Evolutionary conservation across 177 flowering plant species (phyloP).

Genomic region (Telopea speciosissima): DNA sequence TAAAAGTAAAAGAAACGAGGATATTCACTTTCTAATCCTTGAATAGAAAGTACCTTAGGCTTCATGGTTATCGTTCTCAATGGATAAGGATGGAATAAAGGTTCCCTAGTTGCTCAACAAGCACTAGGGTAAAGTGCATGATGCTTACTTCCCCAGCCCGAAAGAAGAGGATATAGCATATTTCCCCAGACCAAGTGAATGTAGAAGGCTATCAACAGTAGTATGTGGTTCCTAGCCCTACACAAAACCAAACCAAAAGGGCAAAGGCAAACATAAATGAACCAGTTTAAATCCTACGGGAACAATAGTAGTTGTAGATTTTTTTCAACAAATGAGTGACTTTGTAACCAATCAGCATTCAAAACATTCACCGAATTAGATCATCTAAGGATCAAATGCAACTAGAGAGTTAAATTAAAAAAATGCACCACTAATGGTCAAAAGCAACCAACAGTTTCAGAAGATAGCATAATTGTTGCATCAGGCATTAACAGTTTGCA

Average conservation of each 20-base stretch:
- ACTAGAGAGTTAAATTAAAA: too few relatives aligned
- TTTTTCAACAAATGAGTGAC: background rate
- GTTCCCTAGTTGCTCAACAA: too few relatives aligned
- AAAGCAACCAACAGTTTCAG: background rate
- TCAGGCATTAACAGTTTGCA: background rate
- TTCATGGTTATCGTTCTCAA: too few relatives aligned
- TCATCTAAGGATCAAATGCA: background rate
- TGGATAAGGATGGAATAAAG: too few relatives aligned
- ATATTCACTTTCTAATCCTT: too few relatives aligned
- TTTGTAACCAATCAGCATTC: background rate
- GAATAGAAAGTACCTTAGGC: too few relatives aligned
- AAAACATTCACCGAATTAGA: background rate
- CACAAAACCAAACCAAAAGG: constrained; percentile 5
- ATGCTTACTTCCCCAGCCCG: constrained; percentile 79
- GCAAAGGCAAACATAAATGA: constrained; percentile 1
- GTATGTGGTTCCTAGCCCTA: constrained; percentile 58
- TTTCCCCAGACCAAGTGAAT: constrained; percentile 65
- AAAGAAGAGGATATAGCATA: constrained; percentile 58
- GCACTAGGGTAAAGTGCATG: background rate
- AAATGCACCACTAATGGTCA: background rate
- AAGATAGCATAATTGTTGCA: background rate
- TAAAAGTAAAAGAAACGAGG: too few relatives aligned
- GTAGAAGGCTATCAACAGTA: constrained; percentile 59
- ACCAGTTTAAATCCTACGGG: background rate
- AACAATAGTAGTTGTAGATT: background rate